Base-by-base conservation (phyloP, 2,329 filamentous ascomycete species). In the Cadophora gregata region DNA sequence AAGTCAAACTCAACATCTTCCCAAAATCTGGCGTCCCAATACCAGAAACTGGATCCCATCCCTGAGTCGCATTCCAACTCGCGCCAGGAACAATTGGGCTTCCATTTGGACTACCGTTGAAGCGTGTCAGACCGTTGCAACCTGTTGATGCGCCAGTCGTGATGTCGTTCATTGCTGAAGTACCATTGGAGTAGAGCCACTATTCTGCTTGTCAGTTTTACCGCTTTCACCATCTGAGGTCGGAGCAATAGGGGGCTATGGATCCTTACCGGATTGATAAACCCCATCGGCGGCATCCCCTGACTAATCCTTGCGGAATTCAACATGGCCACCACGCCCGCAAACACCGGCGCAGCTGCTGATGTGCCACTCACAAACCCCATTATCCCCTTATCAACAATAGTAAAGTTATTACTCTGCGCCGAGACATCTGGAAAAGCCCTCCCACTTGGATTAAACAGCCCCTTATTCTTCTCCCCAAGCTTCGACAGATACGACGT, bases 41-140 rank as follows among this genome's bases (percentile, higher is more conserved):
- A 0, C 82, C 82, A 0, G 81, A 82, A 1, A 81, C 80, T 0
- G 80, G 79, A 72, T 82, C 81, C 81, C 81, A 83, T 7, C 79
- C 79, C 42, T 70, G 62, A 0, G 77, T 79, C 0, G 80, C 80
- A 56, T 79, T 78, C 77, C 79, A 81, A 9, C 77, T 75, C 6
- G 78, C 78, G 1, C 74, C 74, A 0, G 74, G 73, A 8, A 78
- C 72, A 6, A 70, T 63, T 3, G 71, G 71, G 36, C 66, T 70
- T 67, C 70, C 70, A 62, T 72, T 72, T n/a, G 65, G 59, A 3
- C n/a, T 10, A 7, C 9, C 24, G 38, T 72, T 62, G 47, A 70
- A 72, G 27, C 66, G 42, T 3, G 50, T 25, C 8, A 69, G 45
- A 9, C 36, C 33, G 19, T 59, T 42, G 12, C 56, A 59, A 6